phyloP scores from a whole-genome alignment of 2,329 filamentous ascomycete genomes.

The Aaosphaeria arxii region DNA sequence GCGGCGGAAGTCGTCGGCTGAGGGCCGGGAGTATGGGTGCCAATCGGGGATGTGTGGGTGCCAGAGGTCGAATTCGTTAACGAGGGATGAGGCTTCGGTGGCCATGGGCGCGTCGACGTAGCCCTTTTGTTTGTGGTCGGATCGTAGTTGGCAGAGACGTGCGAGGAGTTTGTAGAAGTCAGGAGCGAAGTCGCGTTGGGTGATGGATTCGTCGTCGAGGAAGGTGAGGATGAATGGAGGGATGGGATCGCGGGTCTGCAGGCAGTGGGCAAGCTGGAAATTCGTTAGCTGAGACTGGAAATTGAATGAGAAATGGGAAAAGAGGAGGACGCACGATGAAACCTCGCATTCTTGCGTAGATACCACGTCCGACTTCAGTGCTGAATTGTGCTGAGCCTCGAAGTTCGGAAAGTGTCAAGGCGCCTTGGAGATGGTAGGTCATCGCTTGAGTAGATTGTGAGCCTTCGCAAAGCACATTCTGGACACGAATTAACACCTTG shows the following conservation, averaged over 20 bases:
- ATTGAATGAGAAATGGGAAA: neutral
- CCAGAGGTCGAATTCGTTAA: slow-evolving; percentile 4
- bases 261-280: slow-evolving; percentile 7
- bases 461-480: slow-evolving; percentile 7
- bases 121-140: slow-evolving; percentile 8
- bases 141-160: slow-evolving; percentile 7
- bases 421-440: slow-evolving; percentile 13
- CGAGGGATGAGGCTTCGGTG: slow-evolving; percentile 3
- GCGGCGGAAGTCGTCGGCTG: neutral
- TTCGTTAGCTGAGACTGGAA: neutral
- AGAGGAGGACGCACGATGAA: slow-evolving; percentile 5
- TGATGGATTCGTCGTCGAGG: slow-evolving; percentile 5
- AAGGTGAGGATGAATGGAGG: slow-evolving; percentile 5
- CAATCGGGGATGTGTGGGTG: slow-evolving; percentile 1
- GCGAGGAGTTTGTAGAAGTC: slow-evolving; percentile 7
- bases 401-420: slow-evolving; percentile 6
- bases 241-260: slow-evolving; percentile 7
- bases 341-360: slow-evolving; percentile 10
- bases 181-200: slow-evolving; percentile 7
- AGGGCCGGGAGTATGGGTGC: slow-evolving; percentile 1
- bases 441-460: slow-evolving; percentile 5
- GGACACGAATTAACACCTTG: neutral
- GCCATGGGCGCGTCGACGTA: slow-evolving; percentile 6
- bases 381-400: slow-evolving; percentile 8
- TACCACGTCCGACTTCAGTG: slow-evolving; percentile 5